Base-by-base conservation (phyloP, 345 rosid species). In the Noccaea caerulescens region DNA sequence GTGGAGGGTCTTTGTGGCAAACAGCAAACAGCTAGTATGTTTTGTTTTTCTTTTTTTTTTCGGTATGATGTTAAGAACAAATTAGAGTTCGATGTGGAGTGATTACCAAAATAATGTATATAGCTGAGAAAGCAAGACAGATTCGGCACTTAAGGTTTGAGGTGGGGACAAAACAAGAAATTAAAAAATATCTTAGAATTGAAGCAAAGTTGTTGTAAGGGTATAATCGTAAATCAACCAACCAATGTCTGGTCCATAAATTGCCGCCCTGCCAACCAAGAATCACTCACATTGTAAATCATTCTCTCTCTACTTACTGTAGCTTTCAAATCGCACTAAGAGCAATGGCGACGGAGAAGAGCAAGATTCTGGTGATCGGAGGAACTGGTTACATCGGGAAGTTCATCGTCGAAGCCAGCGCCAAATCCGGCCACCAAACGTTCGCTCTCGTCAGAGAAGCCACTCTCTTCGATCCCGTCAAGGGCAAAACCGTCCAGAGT, bases 321-420 rank as follows among this genome's bases (percentile, higher is more conserved):
- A 61, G 18, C 41, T 36, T 27, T 59, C 27, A 71, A 37, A 50
- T 1, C 52, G 43, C n/a, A 32, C 51, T 54, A 33, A 57, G 2
- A 27, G 2, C 56, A 18, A 72, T 72, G 76, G 65, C 71, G 8
- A 27, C 89, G 1, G 83, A 55, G 62, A 84, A 83, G 76, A 89
- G 89, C 89, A 87, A 83, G 80, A 71, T 87, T 63, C 60, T 89
- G 79, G 73, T 87, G 38, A 74, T 91, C 14, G 96, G 93, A 63
- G 93, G 90, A 0, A 91, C 92, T 7, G 93, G 96, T 7, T 80
- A 89, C 82, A 78, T 89, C 52, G 93, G 98, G 13, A 89, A 87
- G 49, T 82, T 85, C 79, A 75, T 89, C 0, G 81, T 86, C 4
- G 88, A 85, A 78, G 94, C 87, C 3, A 84, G 86, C 71, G 84